These are phyloP conservation scores for Paramecium sexaurelia DNA, from an alignment of 73 alveolate species.

Conservation along the genomic window DNA sequence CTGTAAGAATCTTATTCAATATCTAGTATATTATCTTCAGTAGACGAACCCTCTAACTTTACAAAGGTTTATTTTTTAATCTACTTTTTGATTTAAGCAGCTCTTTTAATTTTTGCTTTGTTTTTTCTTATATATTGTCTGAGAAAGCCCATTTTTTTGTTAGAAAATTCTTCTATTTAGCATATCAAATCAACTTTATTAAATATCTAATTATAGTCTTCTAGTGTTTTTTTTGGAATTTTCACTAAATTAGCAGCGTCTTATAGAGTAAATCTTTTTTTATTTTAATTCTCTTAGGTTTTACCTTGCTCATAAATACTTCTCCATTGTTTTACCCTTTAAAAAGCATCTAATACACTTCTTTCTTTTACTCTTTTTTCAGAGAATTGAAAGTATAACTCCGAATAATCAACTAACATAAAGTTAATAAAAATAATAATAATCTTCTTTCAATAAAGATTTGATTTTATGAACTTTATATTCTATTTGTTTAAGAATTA, in stretches of 20 bases:
- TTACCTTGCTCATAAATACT: not conserved
- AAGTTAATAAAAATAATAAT: not conserved
- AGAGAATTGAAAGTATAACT: not conserved
- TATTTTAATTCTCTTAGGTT: not conserved
- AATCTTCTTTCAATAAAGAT: not conserved
- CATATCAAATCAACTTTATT: not conserved
- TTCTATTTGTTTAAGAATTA: too few relatives aligned
- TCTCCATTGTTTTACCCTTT: slow-evolving; percentile 26
- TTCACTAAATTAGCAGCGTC: not conserved
- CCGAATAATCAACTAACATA: not conserved
- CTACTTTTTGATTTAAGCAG: not conserved
- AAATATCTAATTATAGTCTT: not conserved
- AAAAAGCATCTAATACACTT: slow-evolving; percentile 5
- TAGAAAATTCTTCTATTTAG: not conserved
- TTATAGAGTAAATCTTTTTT: not conserved
- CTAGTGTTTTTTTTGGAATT: slow-evolving; percentile 51
- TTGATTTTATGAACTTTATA: too few relatives aligned
- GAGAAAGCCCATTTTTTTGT: slow-evolving; percentile 14
- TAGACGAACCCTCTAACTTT: not conserved
- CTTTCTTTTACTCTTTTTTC: slow-evolving; percentile 33
- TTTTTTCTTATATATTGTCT: not conserved
- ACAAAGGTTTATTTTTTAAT: not conserved
- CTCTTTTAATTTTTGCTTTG: not conserved
- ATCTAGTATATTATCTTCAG: too few relatives aligned
- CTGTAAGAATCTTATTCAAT: too few relatives aligned